Evolutionary conservation across 257 asterid genomes (phyloP), one percentile per base, ranked within the genome.

Genomic region (Ocimum tenuiflorum): DNA sequence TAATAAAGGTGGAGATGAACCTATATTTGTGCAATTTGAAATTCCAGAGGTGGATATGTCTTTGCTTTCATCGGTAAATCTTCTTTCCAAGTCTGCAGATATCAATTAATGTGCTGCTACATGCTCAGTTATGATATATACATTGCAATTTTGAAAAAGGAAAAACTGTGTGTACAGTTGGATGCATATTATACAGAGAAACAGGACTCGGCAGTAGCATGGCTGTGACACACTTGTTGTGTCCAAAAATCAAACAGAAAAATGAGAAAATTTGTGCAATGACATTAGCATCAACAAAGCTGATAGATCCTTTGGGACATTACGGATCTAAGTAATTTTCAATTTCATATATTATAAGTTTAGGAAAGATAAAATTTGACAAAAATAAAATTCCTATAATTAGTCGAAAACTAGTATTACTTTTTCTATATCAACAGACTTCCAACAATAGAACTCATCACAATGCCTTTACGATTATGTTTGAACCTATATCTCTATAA

Each of bases 11-110:
- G 78, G 50, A 41, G 67, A 71, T 69, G 74, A 27, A 23, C 56
- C 67, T 65, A 49, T 76, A 23, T 76, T 76, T 68, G 15, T 77
- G 76, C 86, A 80, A 35, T 90, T 88, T 79, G 99, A 94, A 75
- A 72, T 85, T 72, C 87, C 88, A 18, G 89, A 80, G 83, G 75
- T 86, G 79, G 80, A 85, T 60, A 24, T 60, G 7, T 73, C 84
- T 45, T 66, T 68, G 65, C 73, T 78, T 72, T 73, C 72, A 66
- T 42, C 52, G 84, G 94, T 92, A 81, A 73, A 13, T 62, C 59
- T 45, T 52, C 72, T 50, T 43, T 53, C 65, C 46, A 48, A 46
- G 50, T 63, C 27, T 22, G 35, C 31, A 8, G 42, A 67, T 65
- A 33, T 55, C 67, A 43, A 58, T 42, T 69, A 31, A 27, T 22